These are phyloP conservation scores for Penicillium sp. DNA, from an alignment of 2,329 filamentous ascomycete genomes.

Conservation along the genomic window DNA sequence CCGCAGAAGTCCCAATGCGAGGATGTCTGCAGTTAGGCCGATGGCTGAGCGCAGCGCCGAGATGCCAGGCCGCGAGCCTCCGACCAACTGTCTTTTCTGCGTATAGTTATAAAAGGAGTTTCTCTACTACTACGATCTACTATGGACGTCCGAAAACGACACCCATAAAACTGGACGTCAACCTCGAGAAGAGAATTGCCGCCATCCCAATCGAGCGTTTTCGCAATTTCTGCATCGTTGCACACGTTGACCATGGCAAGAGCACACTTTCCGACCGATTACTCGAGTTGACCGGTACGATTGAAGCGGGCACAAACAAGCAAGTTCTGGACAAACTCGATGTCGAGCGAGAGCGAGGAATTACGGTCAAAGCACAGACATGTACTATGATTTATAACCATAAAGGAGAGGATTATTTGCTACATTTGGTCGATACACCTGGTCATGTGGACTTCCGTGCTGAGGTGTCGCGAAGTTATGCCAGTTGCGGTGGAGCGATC, in stretches of 20 bases:
- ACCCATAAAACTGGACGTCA: constrained; percentile 36
- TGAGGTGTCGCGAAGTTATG: constrained; percentile 93
- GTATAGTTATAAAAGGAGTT: constrained; percentile 27
- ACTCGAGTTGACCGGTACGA: constrained; percentile 91
- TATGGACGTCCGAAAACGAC: constrained; percentile 20
- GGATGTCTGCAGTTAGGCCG: constrained; percentile 48
- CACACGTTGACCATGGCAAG: constrained; percentile 98
- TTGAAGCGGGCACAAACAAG: constrained; percentile 80
- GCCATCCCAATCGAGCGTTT: constrained; percentile 54
- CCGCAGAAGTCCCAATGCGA: constrained; percentile 44
- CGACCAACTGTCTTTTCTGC: constrained; percentile 24
- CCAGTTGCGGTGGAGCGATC: constrained; percentile 88
- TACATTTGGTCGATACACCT: constrained; percentile 94
- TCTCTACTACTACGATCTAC: constrained; percentile 31
- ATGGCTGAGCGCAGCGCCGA: constrained; percentile 45
- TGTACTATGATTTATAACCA: constrained; percentile 96
- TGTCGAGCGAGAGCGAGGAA: constrained; percentile 91
- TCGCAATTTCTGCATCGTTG: constrained; percentile 97
- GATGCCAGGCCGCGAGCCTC: constrained; percentile 32
- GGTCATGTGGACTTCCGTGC: constrained; percentile 97
- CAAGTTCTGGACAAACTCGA: constrained; percentile 97
- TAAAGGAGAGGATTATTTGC: constrained; percentile 79
- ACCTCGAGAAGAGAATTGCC: constrained; percentile 57
- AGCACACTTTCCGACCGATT: constrained; percentile 91
- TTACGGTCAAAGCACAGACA: constrained; percentile 98